Evolutionary conservation across 2,329 filamentous ascomycete genomes (phyloP).

Genomic region (Cladophialophora bantiana): DNA sequence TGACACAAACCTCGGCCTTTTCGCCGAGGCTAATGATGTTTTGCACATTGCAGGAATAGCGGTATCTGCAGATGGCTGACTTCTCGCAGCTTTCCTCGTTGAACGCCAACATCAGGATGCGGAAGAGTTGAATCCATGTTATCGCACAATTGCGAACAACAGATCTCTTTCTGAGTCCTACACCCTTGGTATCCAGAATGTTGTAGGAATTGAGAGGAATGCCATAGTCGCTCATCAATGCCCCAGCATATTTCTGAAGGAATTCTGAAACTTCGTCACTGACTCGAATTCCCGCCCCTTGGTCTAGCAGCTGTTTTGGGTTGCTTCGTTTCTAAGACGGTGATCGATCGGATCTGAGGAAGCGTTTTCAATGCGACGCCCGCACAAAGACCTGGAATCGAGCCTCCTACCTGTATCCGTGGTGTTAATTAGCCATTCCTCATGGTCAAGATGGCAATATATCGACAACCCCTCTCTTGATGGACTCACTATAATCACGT

Average conservation of each 20-base stretch:
- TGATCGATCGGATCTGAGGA: conserved; percentile 25
- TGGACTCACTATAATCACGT: too few species aligned
- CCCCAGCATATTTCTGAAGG: conserved; percentile 26
- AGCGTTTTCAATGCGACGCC: conserved; percentile 33
- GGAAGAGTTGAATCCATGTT: conserved; percentile 33
- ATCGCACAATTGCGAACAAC: conserved; percentile 15
- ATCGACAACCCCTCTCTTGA: too few species aligned
- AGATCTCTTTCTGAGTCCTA: not conserved
- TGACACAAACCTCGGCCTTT: not conserved
- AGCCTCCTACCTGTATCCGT: conserved; percentile 30
- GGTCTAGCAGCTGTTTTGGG: conserved; percentile 28
- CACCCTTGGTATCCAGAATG: conserved; percentile 1
- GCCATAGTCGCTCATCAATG: conserved; percentile 12
- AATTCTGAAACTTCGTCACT: conserved; percentile 26
- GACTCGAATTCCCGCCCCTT: conserved; percentile 35
- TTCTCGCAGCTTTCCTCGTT: conserved; percentile 23
- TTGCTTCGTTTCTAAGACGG: conserved; percentile 31
- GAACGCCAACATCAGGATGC: conserved; percentile 33
- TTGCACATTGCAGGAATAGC: conserved; percentile 23
- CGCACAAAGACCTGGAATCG: conserved; percentile 32
- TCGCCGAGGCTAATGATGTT: conserved; percentile 6
- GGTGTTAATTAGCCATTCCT: too few species aligned
- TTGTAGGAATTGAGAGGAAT: conserved; percentile 10
- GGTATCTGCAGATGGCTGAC: conserved; percentile 13
- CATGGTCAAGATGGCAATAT: too few species aligned